These are phyloP conservation scores for Picea abies DNA, from an alignment of 83 land plant genomes.

Conservation along the genomic window DNA sequence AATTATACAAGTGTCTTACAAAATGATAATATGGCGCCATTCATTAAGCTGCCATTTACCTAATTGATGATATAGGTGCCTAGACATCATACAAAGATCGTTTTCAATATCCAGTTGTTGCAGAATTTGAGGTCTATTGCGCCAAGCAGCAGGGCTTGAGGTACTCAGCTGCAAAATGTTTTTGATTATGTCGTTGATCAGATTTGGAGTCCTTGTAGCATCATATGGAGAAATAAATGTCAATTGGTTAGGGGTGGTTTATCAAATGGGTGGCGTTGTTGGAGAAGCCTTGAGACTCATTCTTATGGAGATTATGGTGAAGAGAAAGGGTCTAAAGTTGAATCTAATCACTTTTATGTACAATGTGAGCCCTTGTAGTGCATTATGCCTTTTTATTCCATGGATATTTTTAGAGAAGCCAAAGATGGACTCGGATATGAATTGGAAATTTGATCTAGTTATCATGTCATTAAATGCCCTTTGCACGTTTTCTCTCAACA, in stretches of 20 bases:
- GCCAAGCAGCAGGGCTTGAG: constrained; percentile 66
- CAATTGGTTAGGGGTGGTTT: constrained; percentile 90
- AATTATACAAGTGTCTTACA: too few relatives aligned
- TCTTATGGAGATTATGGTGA: constrained; percentile 90
- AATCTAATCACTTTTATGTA: constrained; percentile 90
- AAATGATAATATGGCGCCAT: too few relatives aligned
- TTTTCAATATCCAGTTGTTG: too few relatives aligned
- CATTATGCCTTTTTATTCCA: constrained; percentile 87
- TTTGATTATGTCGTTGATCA: constrained; percentile 85
- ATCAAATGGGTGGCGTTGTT: constrained; percentile 96
- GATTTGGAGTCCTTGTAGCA: constrained; percentile 88
- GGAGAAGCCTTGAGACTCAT: constrained; percentile 92
- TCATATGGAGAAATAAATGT: constrained; percentile 95
- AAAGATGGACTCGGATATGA: constrained; percentile 75
- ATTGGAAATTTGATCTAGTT: constrained; percentile 76
- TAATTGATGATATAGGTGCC: too few relatives aligned
- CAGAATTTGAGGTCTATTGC: too few relatives aligned
- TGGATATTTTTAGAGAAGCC: constrained; percentile 96
- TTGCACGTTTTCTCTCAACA: constrained; percentile 92
- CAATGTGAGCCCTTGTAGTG: constrained; percentile 98
- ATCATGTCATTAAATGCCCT: constrained; percentile 79
- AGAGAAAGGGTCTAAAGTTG: constrained; percentile 83
- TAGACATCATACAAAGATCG: too few relatives aligned
- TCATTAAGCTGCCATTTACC: too few relatives aligned
- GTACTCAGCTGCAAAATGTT: constrained; percentile 74